Evolutionary conservation across 2,329 filamentous ascomycete species (phyloP).

Genomic region (Microdochium nivale): DNA sequence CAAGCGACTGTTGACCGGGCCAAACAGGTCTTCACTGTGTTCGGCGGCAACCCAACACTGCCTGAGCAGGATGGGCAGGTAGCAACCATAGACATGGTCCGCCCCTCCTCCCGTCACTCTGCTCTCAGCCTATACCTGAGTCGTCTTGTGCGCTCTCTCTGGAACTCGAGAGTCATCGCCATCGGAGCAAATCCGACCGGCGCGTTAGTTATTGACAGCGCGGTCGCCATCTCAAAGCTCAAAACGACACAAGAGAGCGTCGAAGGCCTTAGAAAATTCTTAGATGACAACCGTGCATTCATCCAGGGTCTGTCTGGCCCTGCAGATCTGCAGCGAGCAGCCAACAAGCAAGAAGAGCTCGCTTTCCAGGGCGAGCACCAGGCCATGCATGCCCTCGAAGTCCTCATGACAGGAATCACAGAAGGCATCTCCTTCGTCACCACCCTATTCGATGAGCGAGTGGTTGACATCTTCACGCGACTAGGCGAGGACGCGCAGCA

Average conservation of each 20-base stretch:
- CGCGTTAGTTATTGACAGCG: slow-evolving; percentile 55
- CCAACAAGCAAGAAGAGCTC: slow-evolving; percentile 82
- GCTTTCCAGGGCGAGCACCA: slow-evolving; percentile 91
- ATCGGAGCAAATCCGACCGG: slow-evolving; percentile 43
- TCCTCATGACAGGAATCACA: slow-evolving; percentile 81
- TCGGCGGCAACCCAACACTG: slow-evolving; percentile 77
- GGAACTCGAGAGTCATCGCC: slow-evolving; percentile 70
- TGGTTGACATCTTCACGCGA: slow-evolving; percentile 76
- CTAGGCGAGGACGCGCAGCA: slow-evolving; percentile 63
- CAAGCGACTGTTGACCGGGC: slow-evolving; percentile 80
- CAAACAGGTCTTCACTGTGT: slow-evolving; percentile 82
- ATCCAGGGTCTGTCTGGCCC: slow-evolving; percentile 93
- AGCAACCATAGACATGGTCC: slow-evolving; percentile 71
- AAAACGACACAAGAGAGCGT: slow-evolving; percentile 72
- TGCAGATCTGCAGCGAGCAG: slow-evolving; percentile 68
- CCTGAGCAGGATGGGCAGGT: slow-evolving; percentile 68
- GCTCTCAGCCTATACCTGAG: slow-evolving; percentile 83
- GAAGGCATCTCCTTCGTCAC: slow-evolving; percentile 95
- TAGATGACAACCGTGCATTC: slow-evolving; percentile 78
- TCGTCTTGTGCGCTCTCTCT: slow-evolving; percentile 79
- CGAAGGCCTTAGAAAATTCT: slow-evolving; percentile 69
- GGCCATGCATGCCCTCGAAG: slow-evolving; percentile 76
- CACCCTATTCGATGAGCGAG: slow-evolving; percentile 87
- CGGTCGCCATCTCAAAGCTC: slow-evolving; percentile 60
- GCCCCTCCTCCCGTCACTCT: slow-evolving; percentile 80